A percentile compares a stretch with the other conserved stretches of the same genome.
Conservation (phyloP, 139 green algal genomes). For the Micractinium conductrix region DNA sequence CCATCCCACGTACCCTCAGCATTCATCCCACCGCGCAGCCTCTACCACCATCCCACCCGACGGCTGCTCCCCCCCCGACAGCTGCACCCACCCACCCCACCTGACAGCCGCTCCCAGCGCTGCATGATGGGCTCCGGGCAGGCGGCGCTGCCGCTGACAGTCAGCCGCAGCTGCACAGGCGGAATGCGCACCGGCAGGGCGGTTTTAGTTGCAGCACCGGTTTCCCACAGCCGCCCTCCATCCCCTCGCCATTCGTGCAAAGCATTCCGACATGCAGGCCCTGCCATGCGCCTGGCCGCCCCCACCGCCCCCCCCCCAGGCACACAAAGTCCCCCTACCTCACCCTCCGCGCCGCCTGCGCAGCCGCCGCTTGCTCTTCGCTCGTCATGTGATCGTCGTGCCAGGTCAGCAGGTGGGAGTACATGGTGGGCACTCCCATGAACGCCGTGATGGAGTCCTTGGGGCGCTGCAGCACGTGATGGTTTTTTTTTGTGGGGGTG, state of each 20-base stretch:
- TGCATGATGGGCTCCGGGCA: slow-evolving; percentile 85
- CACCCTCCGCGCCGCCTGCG: slow-evolving; percentile 58
- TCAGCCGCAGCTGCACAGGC: slow-evolving; percentile 68
- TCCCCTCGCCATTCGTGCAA: too few species aligned
- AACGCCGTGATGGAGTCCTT: slow-evolving; percentile 75
- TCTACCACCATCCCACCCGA: background rate
- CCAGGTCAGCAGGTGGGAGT: slow-evolving; percentile 78
- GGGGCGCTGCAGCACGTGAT: slow-evolving; percentile 44
- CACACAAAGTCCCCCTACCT: too few species aligned
- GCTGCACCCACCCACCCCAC: background rate
- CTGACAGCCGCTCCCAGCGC: slow-evolving; percentile 69
- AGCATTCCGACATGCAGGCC: too few species aligned
- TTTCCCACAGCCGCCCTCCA: too few species aligned
- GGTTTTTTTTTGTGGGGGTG: too few species aligned
- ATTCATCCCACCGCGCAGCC: too few species aligned
- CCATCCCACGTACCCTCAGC: too few species aligned
- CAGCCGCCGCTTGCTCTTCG: slow-evolving; percentile 57
- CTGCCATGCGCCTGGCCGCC: too few species aligned
- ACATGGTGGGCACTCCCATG: slow-evolving; percentile 98
- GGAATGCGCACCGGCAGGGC: too few species aligned
- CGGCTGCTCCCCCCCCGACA: background rate
- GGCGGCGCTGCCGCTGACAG: slow-evolving; percentile 88
- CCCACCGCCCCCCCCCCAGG: too few species aligned
- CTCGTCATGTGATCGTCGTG: slow-evolving; percentile 56
- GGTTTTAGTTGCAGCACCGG: too few species aligned